Evolutionary conservation across 345 rosid species (phyloP), one percentile per base, ranked within the genome.

Genomic region (Abelmoschus esculentus): DNA sequence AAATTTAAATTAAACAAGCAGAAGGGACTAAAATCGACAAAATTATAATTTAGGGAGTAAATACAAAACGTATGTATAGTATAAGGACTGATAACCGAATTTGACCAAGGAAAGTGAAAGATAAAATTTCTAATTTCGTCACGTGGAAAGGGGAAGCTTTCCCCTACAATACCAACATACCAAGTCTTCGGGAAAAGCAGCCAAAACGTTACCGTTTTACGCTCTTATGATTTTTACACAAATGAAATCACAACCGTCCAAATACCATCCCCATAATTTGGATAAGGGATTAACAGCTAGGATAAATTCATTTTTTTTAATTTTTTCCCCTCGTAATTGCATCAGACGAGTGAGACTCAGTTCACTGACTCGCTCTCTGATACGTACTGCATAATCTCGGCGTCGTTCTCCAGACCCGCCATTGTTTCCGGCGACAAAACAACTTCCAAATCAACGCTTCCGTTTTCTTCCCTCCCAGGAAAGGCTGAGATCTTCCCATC

Each of bases 401-500:
- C 69, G 55, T 93, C 98, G 9, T 61, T 77, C 80, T 83, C 89
- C 12, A 93, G 79, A n/a, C 84, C 85, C 0, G 78, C 79, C 96
- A 95, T 85, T 0, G 96, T 87, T 0, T 73, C 85, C 6, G 97
- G 90, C 42, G 93, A 86, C 76, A 95, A 73, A 62, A 95, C 96
- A 1, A 93, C 90, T 81, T 93, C 98, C 66, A 93, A 84, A 69
- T 93, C 98, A 4, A 93, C 90, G 69, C 89, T 83, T 36, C 98
- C 98, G 7, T 82, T 76, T 0, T 87, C 98, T 77, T 87, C 95
- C 66, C 90, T 73, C 0, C 97, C 90, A 0, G 98, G 97, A 68
- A 91, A 91, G 18, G 97, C 97, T 3, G 98, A 91, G 31, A 91
- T 91, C 80, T 93, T 91, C 8, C 98, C 98, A 70, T 93, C 97